These are phyloP conservation scores for Paraphoma chrysanthemicola DNA, from an alignment of 2,329 filamentous ascomycete genomes.

Conservation along the genomic window DNA sequence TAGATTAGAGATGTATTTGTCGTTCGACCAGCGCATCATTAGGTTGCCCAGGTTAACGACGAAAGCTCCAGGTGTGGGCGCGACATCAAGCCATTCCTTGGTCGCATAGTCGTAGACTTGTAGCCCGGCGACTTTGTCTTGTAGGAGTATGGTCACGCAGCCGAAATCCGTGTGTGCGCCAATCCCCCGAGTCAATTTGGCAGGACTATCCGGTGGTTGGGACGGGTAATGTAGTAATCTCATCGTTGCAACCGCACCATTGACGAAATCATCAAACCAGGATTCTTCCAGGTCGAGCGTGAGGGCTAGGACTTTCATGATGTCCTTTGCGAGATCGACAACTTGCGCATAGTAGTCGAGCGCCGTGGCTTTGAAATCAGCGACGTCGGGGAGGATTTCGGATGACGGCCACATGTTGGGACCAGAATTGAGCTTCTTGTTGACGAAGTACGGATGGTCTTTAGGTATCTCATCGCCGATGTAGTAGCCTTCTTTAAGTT, in stretches of 20 bases:
- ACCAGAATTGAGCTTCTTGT: constrained; percentile 49
- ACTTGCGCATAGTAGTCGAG: constrained; percentile 52
- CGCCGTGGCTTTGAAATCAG: constrained; percentile 47
- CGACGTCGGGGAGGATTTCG: constrained; percentile 20
- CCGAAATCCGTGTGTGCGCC: constrained; percentile 56
- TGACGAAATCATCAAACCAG: constrained; percentile 48
- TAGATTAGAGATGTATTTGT: constrained; percentile 51
- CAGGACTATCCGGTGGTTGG: constrained; percentile 47
- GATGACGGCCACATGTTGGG: constrained; percentile 51
- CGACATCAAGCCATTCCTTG: constrained; percentile 80
- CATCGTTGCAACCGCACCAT: constrained; percentile 50
- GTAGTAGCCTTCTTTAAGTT: constrained; percentile 53
- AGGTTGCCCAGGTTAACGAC: constrained; percentile 79
- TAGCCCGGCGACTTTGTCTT: constrained; percentile 62
- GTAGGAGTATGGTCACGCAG: constrained; percentile 50
- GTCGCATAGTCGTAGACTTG: constrained; percentile 76
- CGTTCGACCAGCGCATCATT: constrained; percentile 53
- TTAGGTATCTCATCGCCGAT: constrained; percentile 52
- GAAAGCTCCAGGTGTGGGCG: constrained; percentile 76
- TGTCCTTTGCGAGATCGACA: constrained; percentile 49
- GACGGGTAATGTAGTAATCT: constrained; percentile 53
- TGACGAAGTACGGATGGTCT: constrained; percentile 47
- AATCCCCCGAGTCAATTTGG: constrained; percentile 48
- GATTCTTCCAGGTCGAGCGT: constrained; percentile 48
- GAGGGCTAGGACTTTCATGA: constrained; percentile 51